Percentiles rank a stretch among this genome's conserved stretches.
Conservation (phyloP, 768 basidiomycete species). For the Pholiota conissans region DNA sequence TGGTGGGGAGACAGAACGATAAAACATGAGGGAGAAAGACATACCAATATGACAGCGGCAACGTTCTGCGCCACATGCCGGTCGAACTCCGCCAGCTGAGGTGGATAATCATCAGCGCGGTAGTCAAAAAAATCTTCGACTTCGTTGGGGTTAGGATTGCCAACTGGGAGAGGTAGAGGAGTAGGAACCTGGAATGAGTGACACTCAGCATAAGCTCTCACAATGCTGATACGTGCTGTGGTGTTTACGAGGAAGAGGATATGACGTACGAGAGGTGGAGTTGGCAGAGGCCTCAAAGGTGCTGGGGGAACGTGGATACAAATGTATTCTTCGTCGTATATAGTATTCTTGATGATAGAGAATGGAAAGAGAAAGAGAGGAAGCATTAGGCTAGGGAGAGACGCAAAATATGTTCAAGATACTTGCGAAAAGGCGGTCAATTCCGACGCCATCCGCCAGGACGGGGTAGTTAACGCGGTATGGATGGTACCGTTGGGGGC, state of each 20-base stretch:
- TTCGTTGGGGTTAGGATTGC: neutral
- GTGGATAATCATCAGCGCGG: neutral
- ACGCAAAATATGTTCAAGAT: neutral
- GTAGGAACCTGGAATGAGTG: slow-evolving; percentile 4
- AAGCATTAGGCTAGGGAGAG: neutral
- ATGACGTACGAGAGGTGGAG: slow-evolving; percentile 6
- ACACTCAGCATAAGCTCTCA: neutral
- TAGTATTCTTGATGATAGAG: slow-evolving; percentile 21
- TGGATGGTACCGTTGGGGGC: neutral
- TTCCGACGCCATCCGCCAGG: neutral
- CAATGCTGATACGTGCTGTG: neutral
- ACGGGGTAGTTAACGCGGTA: neutral
- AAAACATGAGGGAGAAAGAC: neutral
- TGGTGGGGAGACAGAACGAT: neutral
- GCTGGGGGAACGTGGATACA: slow-evolving; percentile 17
- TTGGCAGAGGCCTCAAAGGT: neutral
- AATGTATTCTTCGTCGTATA: slow-evolving; percentile 23
- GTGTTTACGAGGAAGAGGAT: neutral
- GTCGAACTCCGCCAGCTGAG: slow-evolving; percentile 1
- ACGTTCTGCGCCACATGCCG: neutral
- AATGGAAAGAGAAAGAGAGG: neutral
- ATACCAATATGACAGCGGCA: slow-evolving; percentile 7
- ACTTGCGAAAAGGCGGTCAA: neutral
- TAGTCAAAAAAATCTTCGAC: neutral
- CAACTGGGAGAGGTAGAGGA: neutral